Evolutionary conservation across 108 stramenopile genomes (phyloP).

Genomic region (Schizochytrium sp.): DNA sequence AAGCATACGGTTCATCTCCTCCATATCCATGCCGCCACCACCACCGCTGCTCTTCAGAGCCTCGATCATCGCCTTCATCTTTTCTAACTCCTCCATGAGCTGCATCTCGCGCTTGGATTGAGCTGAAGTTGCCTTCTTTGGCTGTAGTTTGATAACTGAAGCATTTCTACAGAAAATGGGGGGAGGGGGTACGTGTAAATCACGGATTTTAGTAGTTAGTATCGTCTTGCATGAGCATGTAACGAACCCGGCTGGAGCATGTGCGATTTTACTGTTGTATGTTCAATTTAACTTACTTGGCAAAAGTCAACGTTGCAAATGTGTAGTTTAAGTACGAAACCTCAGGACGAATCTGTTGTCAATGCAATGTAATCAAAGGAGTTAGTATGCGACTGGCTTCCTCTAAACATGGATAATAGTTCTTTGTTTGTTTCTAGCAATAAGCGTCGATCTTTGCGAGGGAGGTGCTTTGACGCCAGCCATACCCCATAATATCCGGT

Average conservation of each 20-base stretch:
- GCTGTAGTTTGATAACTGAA: conserved; percentile 76
- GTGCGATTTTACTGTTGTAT: conserved; percentile 73
- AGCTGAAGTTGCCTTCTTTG: conserved; percentile 77
- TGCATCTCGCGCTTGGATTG: conserved; percentile 72
- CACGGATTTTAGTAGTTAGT: too few species aligned
- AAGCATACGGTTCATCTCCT: conserved; percentile 63
- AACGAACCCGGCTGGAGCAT: too few species aligned
- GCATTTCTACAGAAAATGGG: conserved; percentile 63
- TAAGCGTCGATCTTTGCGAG: too few species aligned
- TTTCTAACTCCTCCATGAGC: conserved; percentile 74
- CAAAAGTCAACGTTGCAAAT: conserved; percentile 76
- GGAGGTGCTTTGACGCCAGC: too few species aligned
- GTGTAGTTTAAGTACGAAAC: conserved; percentile 76
- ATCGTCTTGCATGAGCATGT: too few species aligned
- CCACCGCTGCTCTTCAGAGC: conserved; percentile 64
- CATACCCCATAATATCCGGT: too few species aligned
- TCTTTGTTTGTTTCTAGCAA: too few species aligned
- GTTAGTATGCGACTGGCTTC: too few species aligned
- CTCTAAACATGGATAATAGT: too few species aligned
- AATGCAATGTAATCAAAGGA: too few species aligned
- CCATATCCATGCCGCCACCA: conserved; percentile 63
- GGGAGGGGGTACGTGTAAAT: too few species aligned
- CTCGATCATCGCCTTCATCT: conserved; percentile 74
- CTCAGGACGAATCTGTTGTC: conserved; percentile 71
- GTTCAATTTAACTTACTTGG: conserved; percentile 76